Evolutionary conservation across 2,329 filamentous ascomycete genomes (phyloP).

Genomic region (Cercospora sp.): DNA sequence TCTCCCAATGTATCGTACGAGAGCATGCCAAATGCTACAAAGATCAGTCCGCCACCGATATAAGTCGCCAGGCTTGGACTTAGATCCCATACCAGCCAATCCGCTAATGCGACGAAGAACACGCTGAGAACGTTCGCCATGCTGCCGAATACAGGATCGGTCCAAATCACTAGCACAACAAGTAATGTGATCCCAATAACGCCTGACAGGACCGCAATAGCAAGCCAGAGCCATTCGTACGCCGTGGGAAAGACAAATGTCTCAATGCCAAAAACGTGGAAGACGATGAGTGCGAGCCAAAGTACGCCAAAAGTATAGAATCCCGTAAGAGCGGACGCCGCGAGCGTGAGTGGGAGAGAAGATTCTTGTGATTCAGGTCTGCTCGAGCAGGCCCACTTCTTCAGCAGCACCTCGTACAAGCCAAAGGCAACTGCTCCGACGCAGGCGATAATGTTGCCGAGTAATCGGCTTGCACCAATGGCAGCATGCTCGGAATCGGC

Average conservation of each 20-base stretch:
- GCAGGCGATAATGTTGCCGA: slow-evolving; percentile 37
- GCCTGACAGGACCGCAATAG: slow-evolving; percentile 35
- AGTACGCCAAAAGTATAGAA: slow-evolving; percentile 36
- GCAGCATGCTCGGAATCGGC: slow-evolving; percentile 15
- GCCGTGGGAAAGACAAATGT: slow-evolving; percentile 33
- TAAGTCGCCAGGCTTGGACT: slow-evolving; percentile 36
- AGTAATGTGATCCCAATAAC: slow-evolving; percentile 37
- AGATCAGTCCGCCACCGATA: slow-evolving; percentile 35
- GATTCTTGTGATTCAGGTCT: slow-evolving; percentile 30
- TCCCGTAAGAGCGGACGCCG: slow-evolving; percentile 37
- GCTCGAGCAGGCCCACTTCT: slow-evolving; percentile 39
- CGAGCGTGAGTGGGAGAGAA: slow-evolving; percentile 35
- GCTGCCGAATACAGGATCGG: slow-evolving; percentile 38
- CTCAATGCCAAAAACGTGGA: slow-evolving; percentile 37
- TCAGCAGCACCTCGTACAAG: slow-evolving; percentile 40
- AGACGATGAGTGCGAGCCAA: slow-evolving; percentile 34
- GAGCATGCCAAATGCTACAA: slow-evolving; percentile 37
- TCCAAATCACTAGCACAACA: slow-evolving; percentile 39
- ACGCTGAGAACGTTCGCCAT: slow-evolving; percentile 40
- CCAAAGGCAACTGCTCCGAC: slow-evolving; percentile 39
- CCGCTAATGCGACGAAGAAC: slow-evolving; percentile 39
- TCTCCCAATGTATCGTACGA: slow-evolving; percentile 35
- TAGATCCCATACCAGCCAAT: slow-evolving; percentile 39
- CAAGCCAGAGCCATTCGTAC: slow-evolving; percentile 34
- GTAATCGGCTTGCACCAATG: slow-evolving; percentile 33